These are phyloP conservation scores for Beta macrorhiza DNA, from an alignment of 179 eudicot species.

Conservation along the genomic window DNA sequence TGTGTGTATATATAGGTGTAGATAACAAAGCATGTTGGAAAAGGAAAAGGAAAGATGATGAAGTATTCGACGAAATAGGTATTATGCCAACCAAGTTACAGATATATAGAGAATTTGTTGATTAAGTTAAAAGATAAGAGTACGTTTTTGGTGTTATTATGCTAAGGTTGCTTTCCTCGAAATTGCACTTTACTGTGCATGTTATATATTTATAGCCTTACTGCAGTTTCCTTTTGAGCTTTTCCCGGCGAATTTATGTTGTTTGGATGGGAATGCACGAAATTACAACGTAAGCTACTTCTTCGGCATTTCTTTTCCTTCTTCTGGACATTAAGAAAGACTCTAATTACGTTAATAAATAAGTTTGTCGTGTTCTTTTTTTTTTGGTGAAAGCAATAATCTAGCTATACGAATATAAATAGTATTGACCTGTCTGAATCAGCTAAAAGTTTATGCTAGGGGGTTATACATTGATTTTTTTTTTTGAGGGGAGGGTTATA, in stretches of 20 bases:
- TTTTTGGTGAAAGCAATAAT: no score
- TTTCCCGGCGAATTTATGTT: conserved; percentile 14
- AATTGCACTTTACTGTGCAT: conserved; percentile 23
- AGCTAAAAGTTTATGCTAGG: no score
- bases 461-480: no score
- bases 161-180: conserved; percentile 34
- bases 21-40: not conserved
- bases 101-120: not conserved
- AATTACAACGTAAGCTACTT: conserved; percentile 28
- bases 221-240: conserved; percentile 13
- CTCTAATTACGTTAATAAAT: no score
- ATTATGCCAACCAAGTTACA: conserved; percentile 17
- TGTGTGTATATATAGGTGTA: not conserved
- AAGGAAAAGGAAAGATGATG: not conserved
- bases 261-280: conserved; percentile 27
- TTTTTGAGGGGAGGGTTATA: no score
- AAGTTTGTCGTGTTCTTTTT: no score
- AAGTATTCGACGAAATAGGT: conserved; percentile 6
- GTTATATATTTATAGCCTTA: not conserved
- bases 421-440: no score
- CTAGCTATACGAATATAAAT: no score
- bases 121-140: conserved; percentile 4
- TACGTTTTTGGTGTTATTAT: conserved; percentile 30
- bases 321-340: not conserved
- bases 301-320: conserved; percentile 12